A percentile compares a stretch with the other conserved stretches of the same genome.
Evolutionary conservation across 2,329 filamentous ascomycete species (phyloP).

Genomic region (Ploettnerulaceae sp.): DNA sequence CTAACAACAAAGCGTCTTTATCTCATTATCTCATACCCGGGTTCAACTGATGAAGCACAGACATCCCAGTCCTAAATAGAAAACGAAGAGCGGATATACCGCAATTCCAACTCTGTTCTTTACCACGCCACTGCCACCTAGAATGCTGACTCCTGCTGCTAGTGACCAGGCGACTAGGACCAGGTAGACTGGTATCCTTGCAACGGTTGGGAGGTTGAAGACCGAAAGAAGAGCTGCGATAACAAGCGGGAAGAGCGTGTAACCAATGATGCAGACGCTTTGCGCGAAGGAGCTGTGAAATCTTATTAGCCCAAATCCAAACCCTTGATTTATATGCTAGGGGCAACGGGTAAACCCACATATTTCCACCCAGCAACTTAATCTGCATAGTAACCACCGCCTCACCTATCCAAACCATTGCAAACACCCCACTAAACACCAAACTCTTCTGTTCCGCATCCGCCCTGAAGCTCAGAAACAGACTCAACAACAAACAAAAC

Average conservation of each 20-base stretch:
- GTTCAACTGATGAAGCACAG: slow-evolving; percentile 73
- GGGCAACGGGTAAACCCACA: slow-evolving; percentile 56
- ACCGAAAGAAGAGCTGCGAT: slow-evolving; percentile 88
- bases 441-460: slow-evolving; percentile 74
- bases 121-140: slow-evolving; percentile 91
- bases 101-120: slow-evolving; percentile 91
- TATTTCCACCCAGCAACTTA: slow-evolving; percentile 91
- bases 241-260: slow-evolving; percentile 94
- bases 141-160: slow-evolving; percentile 90
- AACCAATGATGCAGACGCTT: slow-evolving; percentile 95
- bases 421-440: slow-evolving; percentile 95
- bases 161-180: slow-evolving; percentile 88
- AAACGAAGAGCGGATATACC: slow-evolving; percentile 91
- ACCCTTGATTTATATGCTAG: not conserved
- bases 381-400: slow-evolving; percentile 97
- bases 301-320: slow-evolving; percentile 28
- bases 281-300: slow-evolving; percentile 83
- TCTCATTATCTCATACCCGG: not conserved
- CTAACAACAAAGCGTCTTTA: not conserved
- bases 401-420: slow-evolving; percentile 94
- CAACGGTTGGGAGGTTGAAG: slow-evolving; percentile 70
- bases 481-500: slow-evolving; percentile 83
- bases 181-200: slow-evolving; percentile 84
- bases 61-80: slow-evolving; percentile 88
- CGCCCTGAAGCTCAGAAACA: slow-evolving; percentile 81